Evolutionary conservation across 2,329 filamentous ascomycete species (phyloP).

Genomic region (Bipolaris zeicola): DNA sequence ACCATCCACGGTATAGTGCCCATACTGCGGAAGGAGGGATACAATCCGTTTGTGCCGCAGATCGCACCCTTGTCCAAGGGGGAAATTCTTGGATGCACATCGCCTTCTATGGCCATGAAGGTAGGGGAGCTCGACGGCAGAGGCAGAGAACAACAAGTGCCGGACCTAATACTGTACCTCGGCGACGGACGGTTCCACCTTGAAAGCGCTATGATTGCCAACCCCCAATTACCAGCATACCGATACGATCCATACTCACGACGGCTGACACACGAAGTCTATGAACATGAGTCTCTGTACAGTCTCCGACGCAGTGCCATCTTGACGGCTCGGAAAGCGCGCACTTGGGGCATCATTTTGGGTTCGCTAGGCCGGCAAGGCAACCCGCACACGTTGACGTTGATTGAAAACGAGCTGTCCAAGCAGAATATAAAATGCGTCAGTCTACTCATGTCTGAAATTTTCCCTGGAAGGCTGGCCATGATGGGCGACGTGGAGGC

Average conservation of each 20-base stretch:
- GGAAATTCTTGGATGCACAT: slow-evolving; percentile 97
- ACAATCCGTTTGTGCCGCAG: slow-evolving; percentile 85
- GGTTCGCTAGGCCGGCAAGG: slow-evolving; percentile 92
- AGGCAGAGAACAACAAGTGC: slow-evolving; percentile 52
- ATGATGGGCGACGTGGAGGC: slow-evolving; percentile 93
- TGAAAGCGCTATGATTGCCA: slow-evolving; percentile 99
- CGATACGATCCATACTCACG: slow-evolving; percentile 96
- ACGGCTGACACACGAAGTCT: slow-evolving; percentile 86
- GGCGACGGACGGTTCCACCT: slow-evolving; percentile 95
- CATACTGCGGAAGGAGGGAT: slow-evolving; percentile 81
- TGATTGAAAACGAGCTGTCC: slow-evolving; percentile 80
- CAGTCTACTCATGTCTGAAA: slow-evolving; percentile 88
- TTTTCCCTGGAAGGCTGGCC: slow-evolving; percentile 92
- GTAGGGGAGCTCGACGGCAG: slow-evolving; percentile 50
- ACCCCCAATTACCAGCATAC: slow-evolving; percentile 87
- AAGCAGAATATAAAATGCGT: slow-evolving; percentile 78
- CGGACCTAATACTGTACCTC: slow-evolving; percentile 82
- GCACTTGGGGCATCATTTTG: slow-evolving; percentile 93
- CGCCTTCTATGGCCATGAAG: slow-evolving; percentile 60
- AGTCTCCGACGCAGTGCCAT: slow-evolving; percentile 79
- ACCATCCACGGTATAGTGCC: slow-evolving; percentile 86
- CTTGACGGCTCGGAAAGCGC: slow-evolving; percentile 71
- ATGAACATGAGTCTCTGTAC: slow-evolving; percentile 91
- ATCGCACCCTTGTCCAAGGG: slow-evolving; percentile 92
- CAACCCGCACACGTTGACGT: slow-evolving; percentile 86